Percentiles rank a stretch among this genome's conserved stretches.
Evolutionary conservation across 495 filamentous ascomycete species (phyloP).

Genomic region (Hypomontagnella monticulosa): DNA sequence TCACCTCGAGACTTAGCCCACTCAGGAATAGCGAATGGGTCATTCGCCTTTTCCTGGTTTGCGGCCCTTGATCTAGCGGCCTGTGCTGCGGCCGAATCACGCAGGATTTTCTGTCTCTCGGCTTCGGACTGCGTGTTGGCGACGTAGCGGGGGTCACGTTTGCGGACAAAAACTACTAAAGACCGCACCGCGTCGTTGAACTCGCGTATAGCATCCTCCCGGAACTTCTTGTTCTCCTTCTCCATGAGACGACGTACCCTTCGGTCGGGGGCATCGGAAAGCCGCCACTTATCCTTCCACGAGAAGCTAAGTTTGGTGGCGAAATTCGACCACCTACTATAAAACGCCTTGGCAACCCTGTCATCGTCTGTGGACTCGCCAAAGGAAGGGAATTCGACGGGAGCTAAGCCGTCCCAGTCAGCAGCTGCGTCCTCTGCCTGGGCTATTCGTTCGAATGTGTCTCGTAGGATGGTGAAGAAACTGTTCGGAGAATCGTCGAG

Average conservation of each 20-base stretch:
- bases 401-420: conserved; percentile 66
- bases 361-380: conserved; percentile 74
- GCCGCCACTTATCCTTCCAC: conserved; percentile 86
- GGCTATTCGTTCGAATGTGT: conserved; percentile 82
- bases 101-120: conserved; percentile 80
- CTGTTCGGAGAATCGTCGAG: conserved; percentile 78
- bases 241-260: conserved; percentile 86
- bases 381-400: conserved; percentile 79
- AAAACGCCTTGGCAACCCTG: conserved; percentile 79
- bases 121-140: conserved; percentile 72
- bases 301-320: conserved; percentile 84
- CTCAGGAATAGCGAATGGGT: conserved; percentile 72
- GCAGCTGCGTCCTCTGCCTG: conserved; percentile 79
- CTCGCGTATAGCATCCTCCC: conserved; percentile 82
- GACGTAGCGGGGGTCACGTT: conserved; percentile 88
- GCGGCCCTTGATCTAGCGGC: conserved; percentile 83
- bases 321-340: conserved; percentile 82
- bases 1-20: conserved; percentile 74
- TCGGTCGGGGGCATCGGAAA: conserved; percentile 88
- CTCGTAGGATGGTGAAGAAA: conserved; percentile 82
- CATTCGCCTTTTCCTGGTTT: conserved; percentile 75
- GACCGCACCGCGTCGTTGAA: conserved; percentile 93
- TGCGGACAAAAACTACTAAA: conserved; percentile 89
- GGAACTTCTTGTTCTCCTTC: conserved; percentile 89
- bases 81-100: conserved; percentile 82